Conservation (phyloP, 176 grass and related monocot genomes). For the Oryza australiensis region DNA sequence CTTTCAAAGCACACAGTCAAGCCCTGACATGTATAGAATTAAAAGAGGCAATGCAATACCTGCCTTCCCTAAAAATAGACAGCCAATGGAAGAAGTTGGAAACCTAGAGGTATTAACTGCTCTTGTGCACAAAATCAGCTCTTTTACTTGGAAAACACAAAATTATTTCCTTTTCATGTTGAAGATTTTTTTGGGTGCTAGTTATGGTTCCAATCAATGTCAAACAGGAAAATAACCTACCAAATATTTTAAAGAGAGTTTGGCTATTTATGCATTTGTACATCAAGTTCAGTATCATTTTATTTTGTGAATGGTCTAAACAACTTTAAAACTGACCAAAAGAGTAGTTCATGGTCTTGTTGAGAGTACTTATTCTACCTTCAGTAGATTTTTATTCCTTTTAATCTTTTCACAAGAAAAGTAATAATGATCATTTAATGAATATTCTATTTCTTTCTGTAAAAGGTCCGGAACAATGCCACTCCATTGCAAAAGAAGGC, state of each 20-base stretch:
- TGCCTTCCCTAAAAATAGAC: conserved; percentile 47
- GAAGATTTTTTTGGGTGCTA: background rate
- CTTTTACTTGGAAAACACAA: background rate
- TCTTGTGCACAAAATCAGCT: conserved; percentile 2
- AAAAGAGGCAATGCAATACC: conserved; percentile 45
- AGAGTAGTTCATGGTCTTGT: background rate
- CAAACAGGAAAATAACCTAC: background rate
- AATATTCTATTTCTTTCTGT: conserved; percentile 30
- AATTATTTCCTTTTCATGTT: background rate
- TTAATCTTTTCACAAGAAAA: background rate
- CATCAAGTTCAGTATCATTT: background rate
- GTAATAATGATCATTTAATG: conserved; percentile 23
- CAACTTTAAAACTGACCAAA: background rate
- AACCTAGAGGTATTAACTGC: conserved; percentile 67
- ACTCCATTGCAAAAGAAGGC: conserved; percentile 43
- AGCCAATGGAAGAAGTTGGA: conserved; percentile 95
- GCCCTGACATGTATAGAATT: conserved; percentile 55
- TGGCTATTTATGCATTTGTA: background rate
- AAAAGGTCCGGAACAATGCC: conserved; percentile 44
- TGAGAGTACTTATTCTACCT: conserved; percentile 1
- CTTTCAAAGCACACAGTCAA: conserved; percentile 42
- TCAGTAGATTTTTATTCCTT: background rate
- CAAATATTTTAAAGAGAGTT: background rate
- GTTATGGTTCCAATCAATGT: conserved; percentile 3
- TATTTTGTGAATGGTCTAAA: background rate